A percentile compares a stretch with the other conserved stretches of the same genome.
These are phyloP conservation scores for Cryptosporidium meleagridis DNA, from an alignment of 169 alveolate genomes.

Conservation along the genomic window DNA sequence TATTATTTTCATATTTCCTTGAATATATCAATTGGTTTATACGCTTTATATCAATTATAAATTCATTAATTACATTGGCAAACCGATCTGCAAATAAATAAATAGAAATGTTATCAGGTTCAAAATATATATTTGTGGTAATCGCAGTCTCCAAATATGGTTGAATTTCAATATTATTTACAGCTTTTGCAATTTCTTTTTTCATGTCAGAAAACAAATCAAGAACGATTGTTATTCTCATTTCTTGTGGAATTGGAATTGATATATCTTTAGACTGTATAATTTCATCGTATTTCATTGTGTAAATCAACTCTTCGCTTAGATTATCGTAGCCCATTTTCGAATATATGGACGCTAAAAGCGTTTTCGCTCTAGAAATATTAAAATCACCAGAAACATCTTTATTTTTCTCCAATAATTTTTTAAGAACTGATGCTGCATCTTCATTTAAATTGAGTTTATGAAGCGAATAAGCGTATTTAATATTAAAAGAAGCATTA, in stretches of 20 bases:
- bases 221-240: constrained; percentile 38
- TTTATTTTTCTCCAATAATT: not conserved
- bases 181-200: not conserved
- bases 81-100: constrained; percentile 24
- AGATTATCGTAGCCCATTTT: constrained; percentile 54
- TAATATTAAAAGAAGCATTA: constrained; percentile 16
- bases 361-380: constrained; percentile 53
- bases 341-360: constrained; percentile 60
- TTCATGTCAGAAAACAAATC: constrained; percentile 70
- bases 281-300: constrained; percentile 70
- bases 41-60: constrained; percentile 46
- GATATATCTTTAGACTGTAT: constrained; percentile 59
- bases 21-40: constrained; percentile 46
- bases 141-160: constrained; percentile 63
- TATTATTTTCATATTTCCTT: constrained; percentile 24
- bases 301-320: constrained; percentile 45
- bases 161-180: not conserved
- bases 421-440: constrained; percentile 25
- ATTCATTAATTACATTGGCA: constrained; percentile 36
- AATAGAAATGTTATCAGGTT: not conserved
- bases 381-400: constrained; percentile 5
- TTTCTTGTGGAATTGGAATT: constrained; percentile 68
- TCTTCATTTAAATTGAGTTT: constrained; percentile 21
- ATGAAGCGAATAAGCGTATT: constrained; percentile 57
- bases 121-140: not conserved